Evolutionary conservation across 2,329 filamentous ascomycete species (phyloP).

Genomic region (Basipetospora chlamydospora): DNA sequence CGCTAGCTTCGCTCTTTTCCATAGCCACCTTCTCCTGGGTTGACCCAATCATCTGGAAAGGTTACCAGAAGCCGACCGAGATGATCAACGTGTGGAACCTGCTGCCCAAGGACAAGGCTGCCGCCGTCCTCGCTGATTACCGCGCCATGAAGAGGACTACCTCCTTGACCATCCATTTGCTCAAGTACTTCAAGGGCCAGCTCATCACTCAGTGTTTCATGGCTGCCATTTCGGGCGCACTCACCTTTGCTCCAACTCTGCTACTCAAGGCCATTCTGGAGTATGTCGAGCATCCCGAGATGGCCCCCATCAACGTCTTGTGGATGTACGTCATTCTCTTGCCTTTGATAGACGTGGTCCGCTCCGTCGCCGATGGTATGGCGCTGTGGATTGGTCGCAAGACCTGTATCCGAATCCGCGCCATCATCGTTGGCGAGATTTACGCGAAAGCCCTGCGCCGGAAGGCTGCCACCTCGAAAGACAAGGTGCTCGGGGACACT

Average conservation of each 20-base stretch:
- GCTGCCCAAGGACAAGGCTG: conserved; percentile 74
- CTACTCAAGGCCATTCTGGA: conserved; percentile 83
- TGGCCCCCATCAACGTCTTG: conserved; percentile 68
- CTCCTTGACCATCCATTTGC: conserved; percentile 62
- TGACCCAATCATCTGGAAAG: conserved; percentile 75
- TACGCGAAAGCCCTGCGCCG: conserved; percentile 90
- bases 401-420: conserved; percentile 82
- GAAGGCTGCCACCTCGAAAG: conserved; percentile 66
- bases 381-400: conserved; percentile 88
- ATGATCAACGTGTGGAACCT: conserved; percentile 87
- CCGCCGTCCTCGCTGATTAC: conserved; percentile 65
- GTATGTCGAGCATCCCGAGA: conserved; percentile 73
- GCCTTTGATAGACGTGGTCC: conserved; percentile 66
- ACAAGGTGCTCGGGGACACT: conserved; percentile 54
- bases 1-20: conserved; percentile 77
- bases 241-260: conserved; percentile 84
- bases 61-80: conserved; percentile 73
- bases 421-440: conserved; percentile 93
- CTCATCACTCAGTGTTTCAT: conserved; percentile 66
- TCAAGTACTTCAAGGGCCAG: conserved; percentile 68
- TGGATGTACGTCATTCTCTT: conserved; percentile 93
- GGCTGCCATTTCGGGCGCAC: conserved; percentile 64
- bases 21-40: conserved; percentile 83
- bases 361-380: conserved; percentile 72
- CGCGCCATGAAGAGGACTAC: conserved; percentile 73